phyloP scores from a whole-genome alignment of 2,329 filamentous ascomycete genomes.

The Pseudogymnoascus sp. region DNA sequence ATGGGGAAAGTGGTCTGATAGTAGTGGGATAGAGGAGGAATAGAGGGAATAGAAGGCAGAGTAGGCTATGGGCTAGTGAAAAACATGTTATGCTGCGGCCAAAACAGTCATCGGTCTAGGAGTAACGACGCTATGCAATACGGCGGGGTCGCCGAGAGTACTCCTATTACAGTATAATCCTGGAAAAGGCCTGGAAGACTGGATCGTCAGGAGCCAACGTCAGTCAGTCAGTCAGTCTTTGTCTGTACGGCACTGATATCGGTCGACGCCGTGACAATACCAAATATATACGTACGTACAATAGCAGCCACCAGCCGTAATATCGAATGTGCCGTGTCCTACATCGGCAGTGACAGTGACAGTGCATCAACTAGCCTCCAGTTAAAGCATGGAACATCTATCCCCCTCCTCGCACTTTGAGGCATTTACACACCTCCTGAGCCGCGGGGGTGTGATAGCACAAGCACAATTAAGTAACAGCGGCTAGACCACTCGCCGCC shows the following conservation, averaged over 20 bases:
- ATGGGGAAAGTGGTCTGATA: too few relatives aligned
- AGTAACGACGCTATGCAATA: not conserved
- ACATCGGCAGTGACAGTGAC: conserved; percentile 1
- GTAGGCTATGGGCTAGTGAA: not conserved
- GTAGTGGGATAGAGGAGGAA: too few relatives aligned
- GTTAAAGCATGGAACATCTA: not conserved
- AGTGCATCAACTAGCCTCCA: not conserved
- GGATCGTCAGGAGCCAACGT: not conserved
- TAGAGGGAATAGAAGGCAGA: too few relatives aligned
- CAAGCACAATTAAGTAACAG: not conserved
- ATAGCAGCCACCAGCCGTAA: too few relatives aligned
- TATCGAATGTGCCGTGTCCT: not conserved
- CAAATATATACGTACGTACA: not conserved
- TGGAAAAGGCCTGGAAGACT: not conserved
- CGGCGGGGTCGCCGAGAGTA: not conserved
- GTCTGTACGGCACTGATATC: not conserved
- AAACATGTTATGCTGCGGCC: not conserved
- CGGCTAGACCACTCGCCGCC: not conserved
- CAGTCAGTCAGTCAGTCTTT: not conserved
- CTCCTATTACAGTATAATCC: too few relatives aligned
- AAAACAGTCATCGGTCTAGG: not conserved
- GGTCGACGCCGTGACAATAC: not conserved
- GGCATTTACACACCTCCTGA: not conserved
- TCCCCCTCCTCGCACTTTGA: not conserved
- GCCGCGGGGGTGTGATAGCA: not conserved